These are phyloP conservation scores for Nemania bipapillata DNA, from an alignment of 2,329 filamentous ascomycete species.

Conservation along the genomic window DNA sequence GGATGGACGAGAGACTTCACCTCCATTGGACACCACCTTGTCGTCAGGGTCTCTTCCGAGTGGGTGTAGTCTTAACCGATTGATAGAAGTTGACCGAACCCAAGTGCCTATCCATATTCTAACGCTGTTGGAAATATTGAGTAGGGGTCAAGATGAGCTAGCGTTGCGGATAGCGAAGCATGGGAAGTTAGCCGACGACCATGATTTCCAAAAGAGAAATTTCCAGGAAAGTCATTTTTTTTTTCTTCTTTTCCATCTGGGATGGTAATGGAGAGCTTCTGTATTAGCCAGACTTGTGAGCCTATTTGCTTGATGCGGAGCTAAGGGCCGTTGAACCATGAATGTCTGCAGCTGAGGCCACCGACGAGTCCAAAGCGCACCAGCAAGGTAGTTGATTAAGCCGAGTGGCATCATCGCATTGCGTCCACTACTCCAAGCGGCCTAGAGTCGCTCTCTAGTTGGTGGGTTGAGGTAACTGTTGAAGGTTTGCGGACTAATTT, in stretches of 20 bases:
- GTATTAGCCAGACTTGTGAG: conserved; percentile 9
- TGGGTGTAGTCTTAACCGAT: conserved; percentile 32
- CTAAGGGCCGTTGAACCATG: conserved; percentile 36
- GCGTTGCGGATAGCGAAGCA: conserved; percentile 23
- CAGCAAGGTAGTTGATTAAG: conserved; percentile 27
- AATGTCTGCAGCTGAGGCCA: conserved; percentile 29
- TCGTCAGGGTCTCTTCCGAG: conserved; percentile 34
- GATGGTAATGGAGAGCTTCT: conserved; percentile 1
- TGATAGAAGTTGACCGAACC: conserved; percentile 32
- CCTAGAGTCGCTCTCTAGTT: conserved; percentile 19
- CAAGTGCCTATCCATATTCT: conserved; percentile 24
- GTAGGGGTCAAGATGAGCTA: conserved; percentile 29
- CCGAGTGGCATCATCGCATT: conserved; percentile 24
- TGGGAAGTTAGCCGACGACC: conserved; percentile 22
- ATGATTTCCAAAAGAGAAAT: conserved; percentile 21
- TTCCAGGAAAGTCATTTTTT: conserved; percentile 15
- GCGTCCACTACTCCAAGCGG: conserved; percentile 26
- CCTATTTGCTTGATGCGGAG: conserved; percentile 26
- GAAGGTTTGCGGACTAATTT: conserved; percentile 11
- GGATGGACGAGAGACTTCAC: conserved; percentile 12
- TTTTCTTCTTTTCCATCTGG: conserved; percentile 21
- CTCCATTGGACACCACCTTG: conserved; percentile 29
- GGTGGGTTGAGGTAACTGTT: conserved; percentile 28
- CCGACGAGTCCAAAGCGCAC: conserved; percentile 20
- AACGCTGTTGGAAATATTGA: conserved; percentile 32